These are phyloP conservation scores for Skeletonema marinoi DNA, from an alignment of 108 stramenopile genomes.

Conservation along the genomic window DNA sequence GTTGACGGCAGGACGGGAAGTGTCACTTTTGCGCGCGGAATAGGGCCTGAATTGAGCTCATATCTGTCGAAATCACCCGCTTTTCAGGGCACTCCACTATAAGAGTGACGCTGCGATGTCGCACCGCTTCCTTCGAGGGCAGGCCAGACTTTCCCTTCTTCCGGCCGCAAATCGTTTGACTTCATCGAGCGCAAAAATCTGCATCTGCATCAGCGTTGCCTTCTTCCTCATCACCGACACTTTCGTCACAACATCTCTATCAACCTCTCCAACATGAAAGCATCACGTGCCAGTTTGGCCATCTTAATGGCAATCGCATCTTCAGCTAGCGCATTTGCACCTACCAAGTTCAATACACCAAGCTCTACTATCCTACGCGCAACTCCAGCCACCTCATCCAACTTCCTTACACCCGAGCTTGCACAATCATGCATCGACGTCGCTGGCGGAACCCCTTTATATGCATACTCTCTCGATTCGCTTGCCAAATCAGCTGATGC, in stretches of 20 bases:
- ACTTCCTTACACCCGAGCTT: conserved; percentile 81
- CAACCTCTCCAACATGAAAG: conserved; percentile 11
- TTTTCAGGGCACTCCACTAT: no score
- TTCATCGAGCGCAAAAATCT: no score
- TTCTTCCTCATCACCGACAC: background rate
- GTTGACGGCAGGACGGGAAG: no score
- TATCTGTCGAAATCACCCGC: no score
- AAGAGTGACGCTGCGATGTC: no score
- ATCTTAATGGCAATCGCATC: conserved; percentile 27
- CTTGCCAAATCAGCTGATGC: conserved; percentile 82
- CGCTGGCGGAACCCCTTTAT: conserved; percentile 91
- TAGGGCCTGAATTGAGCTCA: no score
- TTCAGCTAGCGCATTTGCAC: conserved; percentile 27
- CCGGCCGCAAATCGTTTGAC: no score
- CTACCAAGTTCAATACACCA: conserved; percentile 4
- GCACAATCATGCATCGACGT: conserved; percentile 77
- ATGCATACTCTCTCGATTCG: conserved; percentile 91
- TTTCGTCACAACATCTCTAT: background rate
- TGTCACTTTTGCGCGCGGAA: no score
- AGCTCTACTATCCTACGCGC: conserved; percentile 13
- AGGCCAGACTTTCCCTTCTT: no score
- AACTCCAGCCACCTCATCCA: conserved; percentile 45
- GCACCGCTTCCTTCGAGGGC: no score
- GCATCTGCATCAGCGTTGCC: background rate
- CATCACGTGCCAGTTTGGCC: conserved; percentile 17